These are phyloP conservation scores for Lactuca saligna DNA, from an alignment of 129 eudicot genomes.

Conservation along the genomic window DNA sequence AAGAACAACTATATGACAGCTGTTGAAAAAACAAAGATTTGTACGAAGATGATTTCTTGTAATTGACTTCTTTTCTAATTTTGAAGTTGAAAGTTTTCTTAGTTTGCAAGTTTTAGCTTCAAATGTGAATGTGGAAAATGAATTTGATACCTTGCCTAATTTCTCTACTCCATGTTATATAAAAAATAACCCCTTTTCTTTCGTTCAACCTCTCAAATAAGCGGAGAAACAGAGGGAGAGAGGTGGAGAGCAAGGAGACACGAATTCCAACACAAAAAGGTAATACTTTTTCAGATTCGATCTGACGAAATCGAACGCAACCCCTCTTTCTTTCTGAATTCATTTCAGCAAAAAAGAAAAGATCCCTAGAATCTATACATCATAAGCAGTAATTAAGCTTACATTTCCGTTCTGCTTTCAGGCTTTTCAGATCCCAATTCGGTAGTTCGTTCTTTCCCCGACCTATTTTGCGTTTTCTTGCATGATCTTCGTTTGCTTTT, in stretches of 20 bases:
- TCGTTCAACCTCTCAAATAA: not conserved
- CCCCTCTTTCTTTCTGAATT: slow-evolving; percentile 10
- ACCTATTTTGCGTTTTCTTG: not conserved
- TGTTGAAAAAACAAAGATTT: not conserved
- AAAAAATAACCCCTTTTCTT: not conserved
- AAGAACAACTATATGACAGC: not conserved
- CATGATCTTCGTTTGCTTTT: not conserved
- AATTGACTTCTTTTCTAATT: not conserved
- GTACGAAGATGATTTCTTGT: not conserved
- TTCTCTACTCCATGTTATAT: not conserved
- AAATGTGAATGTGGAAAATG: not conserved
- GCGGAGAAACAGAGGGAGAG: slow-evolving; percentile 7
- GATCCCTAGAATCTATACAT: not conserved
- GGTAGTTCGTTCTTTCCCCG: slow-evolving; percentile 9
- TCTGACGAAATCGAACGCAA: slow-evolving; percentile 22
- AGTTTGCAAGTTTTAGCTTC: not conserved
- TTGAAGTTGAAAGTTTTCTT: slow-evolving; percentile 5
- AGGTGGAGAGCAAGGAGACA: slow-evolving; percentile 24
- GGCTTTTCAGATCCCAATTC: slow-evolving; percentile 27
- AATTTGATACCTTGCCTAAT: not conserved
- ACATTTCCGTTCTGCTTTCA: not conserved
- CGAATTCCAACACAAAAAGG: slow-evolving; percentile 34
- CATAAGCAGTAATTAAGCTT: not conserved
- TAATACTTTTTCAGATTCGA: slow-evolving; percentile 27
- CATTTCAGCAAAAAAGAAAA: not conserved